Conservation (phyloP, 2,329 filamentous ascomycete genomes). For the Cephalotrichum gorgonifer region DNA sequence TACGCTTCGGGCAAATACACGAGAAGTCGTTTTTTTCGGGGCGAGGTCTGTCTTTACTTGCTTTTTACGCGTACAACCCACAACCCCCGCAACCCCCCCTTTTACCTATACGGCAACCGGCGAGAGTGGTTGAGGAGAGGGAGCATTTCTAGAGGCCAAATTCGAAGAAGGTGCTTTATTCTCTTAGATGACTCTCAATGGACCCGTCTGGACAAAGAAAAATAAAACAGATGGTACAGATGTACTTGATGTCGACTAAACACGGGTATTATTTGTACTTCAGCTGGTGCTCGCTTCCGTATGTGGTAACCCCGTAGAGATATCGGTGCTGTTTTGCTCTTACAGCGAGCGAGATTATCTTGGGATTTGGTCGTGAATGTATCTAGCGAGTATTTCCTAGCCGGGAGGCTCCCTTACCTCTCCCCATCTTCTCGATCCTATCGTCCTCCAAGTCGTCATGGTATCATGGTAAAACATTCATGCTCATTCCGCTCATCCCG, state of each 20-base stretch:
- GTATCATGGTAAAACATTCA: too few relatives aligned
- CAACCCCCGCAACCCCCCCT: not conserved
- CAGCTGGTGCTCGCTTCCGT: not conserved
- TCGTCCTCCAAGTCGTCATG: too few relatives aligned
- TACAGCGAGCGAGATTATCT: too few relatives aligned
- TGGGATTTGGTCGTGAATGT: too few relatives aligned
- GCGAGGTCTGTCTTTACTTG: conserved; percentile 13
- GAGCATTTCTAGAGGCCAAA: conserved; percentile 26
- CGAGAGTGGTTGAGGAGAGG: conserved; percentile 24
- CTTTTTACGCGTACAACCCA: not conserved
- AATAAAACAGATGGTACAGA: conserved; percentile 9
- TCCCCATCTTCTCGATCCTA: too few relatives aligned
- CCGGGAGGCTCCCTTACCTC: too few relatives aligned
- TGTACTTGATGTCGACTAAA: not conserved
- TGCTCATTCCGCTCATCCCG: not conserved
- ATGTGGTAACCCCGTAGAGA: not conserved
- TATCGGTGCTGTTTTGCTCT: too few relatives aligned
- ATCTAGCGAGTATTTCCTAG: too few relatives aligned
- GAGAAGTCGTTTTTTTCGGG: conserved; percentile 21
- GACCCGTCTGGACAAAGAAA: conserved; percentile 47
- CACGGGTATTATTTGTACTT: not conserved
- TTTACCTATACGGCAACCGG: conserved; percentile 22
- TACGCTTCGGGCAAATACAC: conserved; percentile 30
- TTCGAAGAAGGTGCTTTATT: conserved; percentile 38
- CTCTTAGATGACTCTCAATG: conserved; percentile 44